A percentile compares a stretch with the other conserved stretches of the same genome.
These are phyloP conservation scores for Trypanosoma theileri DNA, from an alignment of 208 protist genomes.

Conservation along the genomic window DNA sequence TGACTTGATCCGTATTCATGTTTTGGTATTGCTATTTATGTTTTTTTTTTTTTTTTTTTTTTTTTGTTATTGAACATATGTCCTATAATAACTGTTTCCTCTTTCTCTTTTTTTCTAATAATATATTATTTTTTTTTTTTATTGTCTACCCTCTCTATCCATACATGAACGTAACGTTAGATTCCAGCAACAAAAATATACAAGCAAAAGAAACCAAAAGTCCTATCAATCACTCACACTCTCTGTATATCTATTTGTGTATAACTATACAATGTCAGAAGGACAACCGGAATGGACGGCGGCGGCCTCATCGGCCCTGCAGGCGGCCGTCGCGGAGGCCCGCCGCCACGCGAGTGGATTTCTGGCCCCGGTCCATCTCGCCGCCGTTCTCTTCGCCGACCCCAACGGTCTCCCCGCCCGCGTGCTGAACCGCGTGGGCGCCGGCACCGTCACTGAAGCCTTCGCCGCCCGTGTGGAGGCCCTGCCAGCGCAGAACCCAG, in stretches of 20 bases:
- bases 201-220: too few species aligned
- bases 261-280: conserved; percentile 28
- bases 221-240: too few species aligned
- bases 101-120: not conserved
- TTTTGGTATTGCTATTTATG: too few species aligned
- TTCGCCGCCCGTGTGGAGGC: conserved; percentile 42
- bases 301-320: conserved; percentile 48
- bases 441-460: conserved; percentile 48
- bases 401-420: conserved; percentile 63
- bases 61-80: not conserved
- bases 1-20: too few species aligned
- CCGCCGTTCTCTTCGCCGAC: conserved; percentile 49
- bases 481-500: conserved; percentile 60
- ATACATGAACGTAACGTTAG: not conserved
- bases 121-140: conserved; percentile 10
- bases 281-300: conserved; percentile 64
- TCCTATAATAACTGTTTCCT: not conserved
- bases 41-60: too few species aligned
- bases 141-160: not conserved
- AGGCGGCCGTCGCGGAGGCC: conserved; percentile 45
- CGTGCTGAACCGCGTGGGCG: conserved; percentile 62
- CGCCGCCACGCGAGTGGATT: conserved; percentile 56
- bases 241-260: too few species aligned
- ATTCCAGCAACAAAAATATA: not conserved
- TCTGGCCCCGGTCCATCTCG: conserved; percentile 70